Base-by-base conservation (phyloP, 2,329 filamentous ascomycete species). In the Diaporthe citrichinensis region DNA sequence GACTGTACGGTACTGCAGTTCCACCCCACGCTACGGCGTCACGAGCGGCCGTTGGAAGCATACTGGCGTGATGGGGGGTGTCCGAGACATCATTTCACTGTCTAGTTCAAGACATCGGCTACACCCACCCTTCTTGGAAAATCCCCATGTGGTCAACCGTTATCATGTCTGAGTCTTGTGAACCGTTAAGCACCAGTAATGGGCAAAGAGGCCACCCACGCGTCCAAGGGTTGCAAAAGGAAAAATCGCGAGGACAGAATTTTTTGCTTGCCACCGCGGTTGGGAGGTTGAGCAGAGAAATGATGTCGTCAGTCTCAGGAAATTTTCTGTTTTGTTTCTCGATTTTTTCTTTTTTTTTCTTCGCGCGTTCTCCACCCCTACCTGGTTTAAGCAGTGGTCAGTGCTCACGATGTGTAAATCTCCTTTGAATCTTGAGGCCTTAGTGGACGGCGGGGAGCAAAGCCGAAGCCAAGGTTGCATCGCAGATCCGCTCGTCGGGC, bases 301-400 rank as follows among this genome's bases (percentile, higher is more conserved):
- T 23, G 3, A 39, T 68, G 46, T 53, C 65, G 61, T 34, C 39
- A 59, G 20, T 36, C 15, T 36, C 41, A 44, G 39, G 10, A 49
- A 34, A 71, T 41, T 61, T 20, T 36, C 44, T 28, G 62, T 39
- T 15, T 39, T 49, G n/a, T 31, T 51, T 61, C 34, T 25, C 59
- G 44, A 57, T 57, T 68, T 68, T 65, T 72, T 61, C 28, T 41
- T n/a, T 62, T 65, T 72, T 72, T 72, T 61, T 44, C 44, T 55
- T 49, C 61, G 53, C 72, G 31, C 65, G 55, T 46, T 58, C 53
- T 61, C 36, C 44, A 68, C 39, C 10, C 46, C 58, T 55, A 58
- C 62, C 53, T 58, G 41, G 51, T 74, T 74, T 72, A 74, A 74
- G 73, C 67, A 72, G 49, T 74, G 73, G 73, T 74, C 73, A 74